Conservation (phyloP, 129 eudicot genomes). For the Flaveria trinervia region DNA sequence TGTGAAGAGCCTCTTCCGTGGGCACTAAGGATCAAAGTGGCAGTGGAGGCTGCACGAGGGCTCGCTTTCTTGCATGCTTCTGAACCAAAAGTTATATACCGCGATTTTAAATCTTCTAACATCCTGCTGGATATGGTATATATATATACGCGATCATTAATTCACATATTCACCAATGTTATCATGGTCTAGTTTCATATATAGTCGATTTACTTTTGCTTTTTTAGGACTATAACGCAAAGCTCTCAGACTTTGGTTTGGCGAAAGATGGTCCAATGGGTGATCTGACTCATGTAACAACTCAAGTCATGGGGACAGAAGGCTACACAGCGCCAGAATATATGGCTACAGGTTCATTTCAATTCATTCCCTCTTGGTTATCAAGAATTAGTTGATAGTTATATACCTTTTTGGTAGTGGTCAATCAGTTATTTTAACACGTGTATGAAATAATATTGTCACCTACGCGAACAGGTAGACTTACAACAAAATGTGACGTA, state of each 20-base stretch:
- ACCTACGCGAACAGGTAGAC: slow-evolving; percentile 43
- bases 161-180: not conserved
- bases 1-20: slow-evolving; percentile 52
- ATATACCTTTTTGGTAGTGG: no score
- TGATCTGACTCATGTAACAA: slow-evolving; percentile 50
- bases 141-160: slow-evolving; percentile 28
- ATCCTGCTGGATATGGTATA: slow-evolving; percentile 66
- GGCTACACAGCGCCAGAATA: slow-evolving; percentile 75
- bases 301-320: slow-evolving; percentile 65
- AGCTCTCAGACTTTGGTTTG: slow-evolving; percentile 82
- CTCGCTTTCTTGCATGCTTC: slow-evolving; percentile 60
- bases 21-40: slow-evolving; percentile 68
- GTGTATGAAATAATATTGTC: no score
- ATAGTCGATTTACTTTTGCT: not conserved
- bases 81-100: slow-evolving; percentile 58
- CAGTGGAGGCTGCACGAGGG: slow-evolving; percentile 66
- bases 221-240: slow-evolving; percentile 63
- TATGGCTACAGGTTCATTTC: slow-evolving; percentile 50
- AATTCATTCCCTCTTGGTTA: not conserved
- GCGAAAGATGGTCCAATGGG: slow-evolving; percentile 70
- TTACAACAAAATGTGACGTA: slow-evolving; percentile 60
- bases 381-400: no score
- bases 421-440: no score
- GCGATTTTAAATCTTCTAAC: slow-evolving; percentile 73
- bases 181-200: not conserved